These are phyloP conservation scores for Apiospora sp. DNA, from an alignment of 2,329 filamentous ascomycete species.

Conservation along the genomic window DNA sequence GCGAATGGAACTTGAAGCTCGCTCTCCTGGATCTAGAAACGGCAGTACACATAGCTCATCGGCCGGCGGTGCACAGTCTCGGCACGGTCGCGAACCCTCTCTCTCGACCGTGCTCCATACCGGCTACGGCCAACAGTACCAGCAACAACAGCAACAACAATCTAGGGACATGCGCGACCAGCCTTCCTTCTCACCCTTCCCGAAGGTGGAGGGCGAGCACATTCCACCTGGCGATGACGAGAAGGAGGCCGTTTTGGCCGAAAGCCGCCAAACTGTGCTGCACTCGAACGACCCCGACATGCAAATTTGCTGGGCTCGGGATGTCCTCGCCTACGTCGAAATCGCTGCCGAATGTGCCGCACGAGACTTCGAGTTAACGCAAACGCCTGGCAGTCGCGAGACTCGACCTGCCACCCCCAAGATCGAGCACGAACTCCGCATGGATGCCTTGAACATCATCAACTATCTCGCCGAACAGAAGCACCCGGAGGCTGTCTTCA, in stretches of 20 bases:
- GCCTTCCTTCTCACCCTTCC: slow-evolving; percentile 91
- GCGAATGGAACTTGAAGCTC: slow-evolving; percentile 84
- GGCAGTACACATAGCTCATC: slow-evolving; percentile 39
- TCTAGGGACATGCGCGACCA: slow-evolving; percentile 53
- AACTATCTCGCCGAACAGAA: slow-evolving; percentile 88
- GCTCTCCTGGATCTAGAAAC: slow-evolving; percentile 53
- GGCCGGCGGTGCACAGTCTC: slow-evolving; percentile 36
- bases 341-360: slow-evolving; percentile 79
- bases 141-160: slow-evolving; percentile 35
- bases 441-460: slow-evolving; percentile 92
- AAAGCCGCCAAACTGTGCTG: slow-evolving; percentile 82
- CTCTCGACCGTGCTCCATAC: slow-evolving; percentile 49
- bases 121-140: slow-evolving; percentile 42
- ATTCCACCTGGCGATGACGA: slow-evolving; percentile 94
- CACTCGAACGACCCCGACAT: slow-evolving; percentile 95
- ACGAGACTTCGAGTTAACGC: slow-evolving; percentile 60
- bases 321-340: slow-evolving; percentile 89
- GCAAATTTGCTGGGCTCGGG: slow-evolving; percentile 96
- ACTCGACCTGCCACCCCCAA: slow-evolving; percentile 80
- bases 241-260: slow-evolving; percentile 88
- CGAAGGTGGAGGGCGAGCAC: slow-evolving; percentile 84
- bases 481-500: slow-evolving; percentile 93
- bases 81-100: slow-evolving; percentile 54
- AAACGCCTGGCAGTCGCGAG: slow-evolving; percentile 45
- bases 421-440: slow-evolving; percentile 85